Evolutionary conservation across 306 rosid species (phyloP), one percentile per base, ranked within the genome.

Genomic region (Inga laurina): DNA sequence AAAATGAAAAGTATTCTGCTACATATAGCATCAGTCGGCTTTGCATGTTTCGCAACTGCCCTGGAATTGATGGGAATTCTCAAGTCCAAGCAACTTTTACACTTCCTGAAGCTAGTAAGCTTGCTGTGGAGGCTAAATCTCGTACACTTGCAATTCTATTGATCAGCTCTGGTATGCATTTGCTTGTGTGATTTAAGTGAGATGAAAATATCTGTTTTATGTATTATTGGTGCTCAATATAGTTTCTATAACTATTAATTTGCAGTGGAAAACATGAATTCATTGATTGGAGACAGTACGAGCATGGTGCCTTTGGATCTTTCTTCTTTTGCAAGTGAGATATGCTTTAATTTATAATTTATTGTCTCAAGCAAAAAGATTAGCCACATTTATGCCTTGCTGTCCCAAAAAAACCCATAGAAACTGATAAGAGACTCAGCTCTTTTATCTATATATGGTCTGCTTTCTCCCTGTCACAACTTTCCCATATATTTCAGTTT

Each of bases 71-170:
- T 49, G 86, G 90, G 74, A 85, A 80, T 54, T 49, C 85, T 83
- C 85, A 76, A 83, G 84, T 88, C 54, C 83, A 85, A 83, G 95
- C 94, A 69, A 85, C 75, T 48, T 91, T 97, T 81, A 75, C 73
- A 62, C 98, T 97, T 37, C 97, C 93, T 45, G 95, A 90, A 57
- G 78, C 84, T 73, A 85, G 81, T 54, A 94, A 89, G 94, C 88
- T 96, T 56, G 91, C 91, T 14, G 52, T 11, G 68, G 91, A 90
- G 75, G 94, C 91, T 71, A 87, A 67, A 69, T 85, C 92, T 37
- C 88, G 89, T 62, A 82, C 92, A 67, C 83, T 88, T 83, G 85
- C 87, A 56, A 82, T 94, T 84, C 83, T 94, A 85, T 80, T 97
- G 70, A 90, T 94, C 81, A 89, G 91, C 88, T 80, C 87, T 78